A percentile compares a stretch with the other conserved stretches of the same genome.
Evolutionary conservation across 805 yeast species (phyloP).

Genomic region (Candida xiaguanensis): DNA sequence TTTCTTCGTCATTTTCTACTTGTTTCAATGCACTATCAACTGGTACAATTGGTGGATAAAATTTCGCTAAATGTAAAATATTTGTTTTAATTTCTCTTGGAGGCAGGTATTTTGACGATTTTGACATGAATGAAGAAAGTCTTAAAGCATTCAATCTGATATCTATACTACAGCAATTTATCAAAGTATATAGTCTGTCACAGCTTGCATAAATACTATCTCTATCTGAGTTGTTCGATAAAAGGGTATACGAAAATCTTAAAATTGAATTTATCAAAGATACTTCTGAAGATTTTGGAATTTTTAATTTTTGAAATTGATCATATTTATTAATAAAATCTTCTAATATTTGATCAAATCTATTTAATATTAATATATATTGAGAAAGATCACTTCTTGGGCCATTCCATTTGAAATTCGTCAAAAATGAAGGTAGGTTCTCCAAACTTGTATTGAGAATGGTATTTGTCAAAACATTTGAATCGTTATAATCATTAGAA

Average conservation of each 20-base stretch:
- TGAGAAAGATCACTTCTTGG: conserved; percentile 67
- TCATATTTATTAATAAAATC: conserved; percentile 50
- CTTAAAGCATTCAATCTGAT: conserved; percentile 60
- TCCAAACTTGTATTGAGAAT: conserved; percentile 33
- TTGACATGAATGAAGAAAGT: conserved; percentile 57
- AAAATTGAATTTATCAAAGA: conserved; percentile 48
- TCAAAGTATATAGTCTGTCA: conserved; percentile 54
- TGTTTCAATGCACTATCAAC: conserved; percentile 24
- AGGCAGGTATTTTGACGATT: conserved; percentile 45
- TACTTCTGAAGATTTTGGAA: conserved; percentile 46
- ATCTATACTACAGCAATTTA: conserved; percentile 56
- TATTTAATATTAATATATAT: conserved; percentile 75
- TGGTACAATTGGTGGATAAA: conserved; percentile 48
- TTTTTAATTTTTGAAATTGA: conserved; percentile 43
- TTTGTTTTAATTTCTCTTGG: conserved; percentile 43
- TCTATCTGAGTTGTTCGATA: conserved; percentile 68
- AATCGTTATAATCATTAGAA: not conserved
- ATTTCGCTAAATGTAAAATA: conserved; percentile 51
- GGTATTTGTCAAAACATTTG: conserved; percentile 28
- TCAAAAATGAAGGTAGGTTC: conserved; percentile 39
- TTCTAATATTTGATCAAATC: conserved; percentile 68
- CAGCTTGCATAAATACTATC: conserved; percentile 61
- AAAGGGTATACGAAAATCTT: conserved; percentile 56
- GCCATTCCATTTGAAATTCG: conserved; percentile 50
- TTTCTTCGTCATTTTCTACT: conserved; percentile 11